Base-by-base conservation (phyloP, 225 moss, liverwort and hornwort species). In the Asterella californica region DNA sequence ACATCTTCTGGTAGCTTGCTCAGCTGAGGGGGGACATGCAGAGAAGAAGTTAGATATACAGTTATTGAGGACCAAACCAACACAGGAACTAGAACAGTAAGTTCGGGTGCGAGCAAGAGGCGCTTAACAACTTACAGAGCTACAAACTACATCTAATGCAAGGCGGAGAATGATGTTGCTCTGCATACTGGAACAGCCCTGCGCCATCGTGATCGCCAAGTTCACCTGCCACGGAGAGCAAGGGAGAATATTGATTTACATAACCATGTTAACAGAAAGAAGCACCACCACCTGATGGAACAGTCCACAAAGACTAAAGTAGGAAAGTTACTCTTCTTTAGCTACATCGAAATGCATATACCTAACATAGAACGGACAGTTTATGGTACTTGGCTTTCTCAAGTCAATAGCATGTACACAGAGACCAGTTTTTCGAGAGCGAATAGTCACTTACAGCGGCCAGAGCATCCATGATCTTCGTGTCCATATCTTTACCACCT, bases 401-500 rank as follows among this genome's bases (percentile, higher is more conserved):
- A 33, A 65, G 11, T 65, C 65, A 32, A 15, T 18, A 12, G 12
- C 10, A 65, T 65, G 30, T 65, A 65, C 1, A 24, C 42, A 34
- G 15, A 33, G 27, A 30, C 18, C 2, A 30, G 7, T 3, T 66
- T 17, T 45, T 25, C n/a, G 25, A 46, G 22, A 25, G 53, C 0
- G 22, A 47, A 9, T 30, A 49, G 15, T 38, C 30, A 82, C 89
- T 85, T 85, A 97, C 97, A 83, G 93, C 93, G 85, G 94, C 91
- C 79, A 95, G 82, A 37, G 91, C 87, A 83, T 99, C 95, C 87
- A 91, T 83, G 33, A 89, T 85, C 84, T 92, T 95, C 32, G 90
- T 86, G 81, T 99, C 92, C 70, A 85, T 72, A 74, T 95, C 95
- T 87, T 90, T 95, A 34, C 90, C 93, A 84, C 93, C 95, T 95